These are phyloP conservation scores for Umbilicaria muhlenbergii DNA, from an alignment of 495 filamentous ascomycete genomes.

Conservation along the genomic window DNA sequence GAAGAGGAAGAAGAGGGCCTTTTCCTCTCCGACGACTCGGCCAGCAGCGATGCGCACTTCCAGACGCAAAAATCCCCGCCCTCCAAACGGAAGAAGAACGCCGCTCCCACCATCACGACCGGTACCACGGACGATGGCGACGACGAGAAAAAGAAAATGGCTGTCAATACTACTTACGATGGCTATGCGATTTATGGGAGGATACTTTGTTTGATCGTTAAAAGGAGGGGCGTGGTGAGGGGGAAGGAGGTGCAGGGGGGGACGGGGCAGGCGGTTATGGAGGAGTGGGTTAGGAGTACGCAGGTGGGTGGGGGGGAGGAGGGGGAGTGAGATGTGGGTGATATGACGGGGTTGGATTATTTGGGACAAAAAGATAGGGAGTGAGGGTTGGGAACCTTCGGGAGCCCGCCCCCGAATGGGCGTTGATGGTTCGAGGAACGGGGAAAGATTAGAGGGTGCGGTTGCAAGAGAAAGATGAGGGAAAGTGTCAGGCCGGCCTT, in stretches of 20 bases:
- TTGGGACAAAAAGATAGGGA: no score
- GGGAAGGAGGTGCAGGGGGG: constrained; percentile 18
- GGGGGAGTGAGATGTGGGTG: no score
- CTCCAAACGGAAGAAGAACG: no score
- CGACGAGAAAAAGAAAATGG: constrained; percentile 83
- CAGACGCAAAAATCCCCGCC: not conserved
- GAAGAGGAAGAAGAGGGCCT: not conserved
- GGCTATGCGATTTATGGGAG: constrained; percentile 90
- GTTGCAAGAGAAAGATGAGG: no score
- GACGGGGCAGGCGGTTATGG: constrained; percentile 64
- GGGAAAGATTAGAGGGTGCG: no score
- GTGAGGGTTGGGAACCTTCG: no score
- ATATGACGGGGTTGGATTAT: no score
- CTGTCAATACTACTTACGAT: constrained; percentile 73
- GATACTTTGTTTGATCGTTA: constrained; percentile 80
- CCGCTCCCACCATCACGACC: no score
- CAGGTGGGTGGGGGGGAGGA: constrained; percentile 22
- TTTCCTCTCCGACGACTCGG: not conserved
- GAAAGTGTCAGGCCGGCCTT: no score
- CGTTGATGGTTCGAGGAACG: no score
- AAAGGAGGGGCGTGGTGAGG: constrained; percentile 39
- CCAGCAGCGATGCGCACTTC: not conserved
- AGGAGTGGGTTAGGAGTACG: constrained; percentile 76
- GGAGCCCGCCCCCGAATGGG: no score
- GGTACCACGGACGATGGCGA: constrained; percentile 21